Evolutionary conservation across 164 flowering plant species (phyloP).

Genomic region (Kalanchoe fedtschenkoi): DNA sequence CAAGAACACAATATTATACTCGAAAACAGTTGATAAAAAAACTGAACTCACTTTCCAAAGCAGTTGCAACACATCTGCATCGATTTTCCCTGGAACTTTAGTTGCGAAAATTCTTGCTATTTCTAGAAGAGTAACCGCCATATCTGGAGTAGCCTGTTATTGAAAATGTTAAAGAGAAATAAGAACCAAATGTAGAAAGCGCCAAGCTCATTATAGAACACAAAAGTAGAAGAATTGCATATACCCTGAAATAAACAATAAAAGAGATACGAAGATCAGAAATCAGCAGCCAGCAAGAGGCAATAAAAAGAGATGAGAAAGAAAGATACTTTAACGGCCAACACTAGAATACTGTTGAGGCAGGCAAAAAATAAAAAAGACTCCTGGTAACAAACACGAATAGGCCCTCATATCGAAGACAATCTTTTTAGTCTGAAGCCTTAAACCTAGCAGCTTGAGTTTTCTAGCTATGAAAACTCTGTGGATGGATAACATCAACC

Average conservation of each 20-base stretch:
- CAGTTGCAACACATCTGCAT: slow-evolving; percentile 93
- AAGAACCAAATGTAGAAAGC: neutral
- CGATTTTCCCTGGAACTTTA: slow-evolving; percentile 97
- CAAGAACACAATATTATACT: neutral
- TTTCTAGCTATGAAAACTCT: neutral
- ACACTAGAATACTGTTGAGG: no score
- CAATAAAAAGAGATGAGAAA: neutral
- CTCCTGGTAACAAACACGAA: neutral
- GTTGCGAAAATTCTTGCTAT: slow-evolving; percentile 96
- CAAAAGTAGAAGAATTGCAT: neutral
- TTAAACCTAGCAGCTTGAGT: neutral
- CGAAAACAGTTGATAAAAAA: neutral
- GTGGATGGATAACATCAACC: no score
- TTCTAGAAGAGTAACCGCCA: slow-evolving; percentile 98
- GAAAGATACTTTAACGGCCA: no score
- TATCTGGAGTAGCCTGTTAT: slow-evolving; percentile 90
- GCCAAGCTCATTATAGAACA: neutral
- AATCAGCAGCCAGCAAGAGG: neutral
- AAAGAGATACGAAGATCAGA: neutral
- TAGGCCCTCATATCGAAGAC: neutral
- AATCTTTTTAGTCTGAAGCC: neutral
- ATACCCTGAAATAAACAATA: neutral
- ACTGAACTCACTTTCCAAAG: slow-evolving; percentile 77
- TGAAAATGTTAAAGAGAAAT: slow-evolving; percentile 4
- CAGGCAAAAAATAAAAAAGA: no score